Base-by-base conservation (phyloP, 495 filamentous ascomycete species). In the Amphirosellinia nigrospora region DNA sequence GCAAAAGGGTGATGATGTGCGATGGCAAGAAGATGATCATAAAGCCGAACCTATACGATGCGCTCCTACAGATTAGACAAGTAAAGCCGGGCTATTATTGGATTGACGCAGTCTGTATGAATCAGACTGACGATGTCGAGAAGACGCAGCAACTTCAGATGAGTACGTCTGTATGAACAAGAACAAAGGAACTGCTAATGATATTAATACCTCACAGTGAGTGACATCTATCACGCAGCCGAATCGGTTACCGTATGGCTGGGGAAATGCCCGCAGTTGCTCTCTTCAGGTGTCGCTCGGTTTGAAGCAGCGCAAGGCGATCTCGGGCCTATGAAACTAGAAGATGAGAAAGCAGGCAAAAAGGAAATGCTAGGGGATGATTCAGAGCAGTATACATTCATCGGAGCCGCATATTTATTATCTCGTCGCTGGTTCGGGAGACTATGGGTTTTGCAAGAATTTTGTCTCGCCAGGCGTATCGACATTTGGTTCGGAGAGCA, bases 81-180 rank as follows among this genome's bases (percentile, higher is more conserved):
- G 19, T 19, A 13, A 23, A 8, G 26, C 52, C 52, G 26, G 52
- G 52, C 52, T 56, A 56, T 56, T 56, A 56, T 56, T 75, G 73
- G 73, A 53, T 75, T 7, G 73, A 75, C 28, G 73, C 73, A 13
- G 60, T 75, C 16, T 72, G 73, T 45, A 75, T 73, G 64, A 75
- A 73, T 32, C 73, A 75, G 60, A 38, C 0, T 3, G 63, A 78
- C 71, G 53, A 32, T 2, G 11, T 10, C 23, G 77, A 79, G 50
- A 56, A 56, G 52, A 56, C 52, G 34, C 26, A 56, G 52, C 52
- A 56, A 34, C 26, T 56, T 56, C 52, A 9, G 28, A 56, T 56
- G 52, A 56, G 52, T 56, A 56, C 19, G 52, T 56, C 52, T 34
- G 13, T 32, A 56, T 19, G 26, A 56, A 34, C 11, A 56, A 56